A percentile compares a stretch with the other conserved stretches of the same genome.
phyloP scores from a whole-genome alignment of 805 yeast genomes.

The Candida insectorum region DNA sequence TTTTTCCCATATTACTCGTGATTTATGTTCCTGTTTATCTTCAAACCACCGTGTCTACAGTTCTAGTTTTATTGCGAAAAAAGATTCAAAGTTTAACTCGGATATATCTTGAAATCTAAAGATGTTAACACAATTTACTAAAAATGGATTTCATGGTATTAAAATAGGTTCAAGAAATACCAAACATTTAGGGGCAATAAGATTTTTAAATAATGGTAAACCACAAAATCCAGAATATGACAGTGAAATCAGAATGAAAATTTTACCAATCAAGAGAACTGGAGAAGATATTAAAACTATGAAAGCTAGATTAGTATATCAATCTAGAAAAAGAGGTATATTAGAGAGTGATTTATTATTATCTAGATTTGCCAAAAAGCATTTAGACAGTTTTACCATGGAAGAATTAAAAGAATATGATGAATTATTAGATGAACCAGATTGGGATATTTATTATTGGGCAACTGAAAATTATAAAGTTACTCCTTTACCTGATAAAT shows the following conservation, averaged over 20 bases:
- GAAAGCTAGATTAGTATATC: conserved; percentile 86
- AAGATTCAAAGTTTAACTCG: too few relatives aligned
- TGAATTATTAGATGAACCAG: conserved; percentile 82
- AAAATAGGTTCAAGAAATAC: too few relatives aligned
- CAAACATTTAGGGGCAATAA: too few relatives aligned
- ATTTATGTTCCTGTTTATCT: too few relatives aligned
- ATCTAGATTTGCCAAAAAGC: conserved; percentile 78
- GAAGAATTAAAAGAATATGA: conserved; percentile 85
- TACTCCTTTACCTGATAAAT: conserved; percentile 83
- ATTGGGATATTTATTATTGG: conserved; percentile 99
- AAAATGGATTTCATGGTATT: too few relatives aligned
- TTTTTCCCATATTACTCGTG: conserved; percentile 99
- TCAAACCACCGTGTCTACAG: too few relatives aligned
- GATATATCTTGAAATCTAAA: too few relatives aligned
- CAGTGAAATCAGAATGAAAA: conserved; percentile 41
- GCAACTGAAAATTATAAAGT: conserved; percentile 79
- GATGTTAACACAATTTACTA: too few relatives aligned
- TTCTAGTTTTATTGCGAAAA: too few relatives aligned
- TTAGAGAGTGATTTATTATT: conserved; percentile 86
- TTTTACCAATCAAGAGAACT: conserved; percentile 74
- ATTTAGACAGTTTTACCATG: conserved; percentile 54
- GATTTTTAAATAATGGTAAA: conserved; percentile 36
- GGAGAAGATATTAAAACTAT: conserved; percentile 72
- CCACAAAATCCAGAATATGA: conserved; percentile 38
- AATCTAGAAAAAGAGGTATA: conserved; percentile 92